Conservation (phyloP, 306 rosid genomes). For the Clitoria ternatea region DNA sequence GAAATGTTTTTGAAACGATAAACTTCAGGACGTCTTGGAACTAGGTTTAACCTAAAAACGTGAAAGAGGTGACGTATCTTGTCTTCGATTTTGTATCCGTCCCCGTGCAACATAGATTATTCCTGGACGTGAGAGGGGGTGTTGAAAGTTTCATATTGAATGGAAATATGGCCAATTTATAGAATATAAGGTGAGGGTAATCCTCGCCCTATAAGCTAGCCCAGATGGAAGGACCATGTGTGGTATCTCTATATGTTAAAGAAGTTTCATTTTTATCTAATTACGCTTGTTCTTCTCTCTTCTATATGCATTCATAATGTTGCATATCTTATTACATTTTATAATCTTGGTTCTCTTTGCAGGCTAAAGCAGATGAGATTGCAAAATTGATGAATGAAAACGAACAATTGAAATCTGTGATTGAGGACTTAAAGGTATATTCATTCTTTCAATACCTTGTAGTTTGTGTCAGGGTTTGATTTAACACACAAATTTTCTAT, state of each 20-base stretch:
- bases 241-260: constrained; percentile 2
- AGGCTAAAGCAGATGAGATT: constrained; percentile 98
- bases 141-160: no score
- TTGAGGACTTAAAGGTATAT: constrained; percentile 82
- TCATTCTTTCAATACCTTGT: constrained; percentile 4
- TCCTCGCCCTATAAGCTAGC: no score
- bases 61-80: no score
- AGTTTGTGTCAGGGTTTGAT: neutral
- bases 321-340: constrained; percentile 7
- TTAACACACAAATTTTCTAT: neutral
- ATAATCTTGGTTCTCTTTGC: constrained; percentile 25
- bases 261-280: constrained; percentile 12
- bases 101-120: no score
- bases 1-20: no score
- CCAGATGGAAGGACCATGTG: no score
- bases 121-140: no score
- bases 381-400: constrained; percentile 95
- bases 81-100: no score
- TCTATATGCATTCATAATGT: constrained; percentile 1
- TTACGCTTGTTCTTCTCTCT: constrained; percentile 13
- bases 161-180: no score
- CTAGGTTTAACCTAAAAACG: no score
- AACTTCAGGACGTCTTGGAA: no score
- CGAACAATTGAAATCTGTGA: constrained; percentile 68
- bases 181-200: no score